Base-by-base conservation (phyloP, 768 basidiomycete species). In the Trichaptum fuscoviolaceum region DNA sequence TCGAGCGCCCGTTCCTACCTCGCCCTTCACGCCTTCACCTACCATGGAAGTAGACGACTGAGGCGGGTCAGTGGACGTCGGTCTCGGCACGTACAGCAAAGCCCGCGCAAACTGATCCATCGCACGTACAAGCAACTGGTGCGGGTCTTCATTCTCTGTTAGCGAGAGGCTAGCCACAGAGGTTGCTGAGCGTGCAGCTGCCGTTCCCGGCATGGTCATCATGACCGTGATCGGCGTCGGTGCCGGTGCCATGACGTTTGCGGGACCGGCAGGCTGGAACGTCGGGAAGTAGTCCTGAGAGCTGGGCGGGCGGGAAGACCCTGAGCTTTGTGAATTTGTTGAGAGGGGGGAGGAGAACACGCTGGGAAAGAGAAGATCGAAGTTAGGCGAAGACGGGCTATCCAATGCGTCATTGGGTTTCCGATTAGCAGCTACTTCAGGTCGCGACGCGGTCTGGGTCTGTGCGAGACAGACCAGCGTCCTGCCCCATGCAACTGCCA, bases 51-150 rank as follows among this genome's bases (percentile, higher is more conserved):
- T 20, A 52, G 35, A 18, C 57, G 26, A 58, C 18, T n/a, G 59
- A 60, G 4, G 61, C 58, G 72, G 71, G 63, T 71, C 71, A 64
- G 71, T 58, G 63, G 75, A 75, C 23, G 74, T 73, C 7, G 78
- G 80, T 69, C 86, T 87, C 1, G 88, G 89, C 88, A 89, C 88
- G 72, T 88, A 85, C 72, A 90, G 85, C 66, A 89, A 88, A 7
- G 87, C 89, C 24, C 87, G 79, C 6, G 83, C 83, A 72, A 89
- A 88, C 68, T 89, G 88, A 73, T 89, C 89, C 78, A 87, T 85
- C 8, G 89, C 87, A 35, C 87, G 78, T 18, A 81, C 73, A 75
- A 89, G 76, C 57, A 90, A 58, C 87, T 86, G 72, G 84, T 74
- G 7, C 85, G 77, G 17, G 77, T 73, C 3, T 80, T 77, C 59